Evolutionary conservation across 805 yeast species (phyloP), one percentile per base, ranked within the genome.

Genomic region (Debaryomyces tyrocola): DNA sequence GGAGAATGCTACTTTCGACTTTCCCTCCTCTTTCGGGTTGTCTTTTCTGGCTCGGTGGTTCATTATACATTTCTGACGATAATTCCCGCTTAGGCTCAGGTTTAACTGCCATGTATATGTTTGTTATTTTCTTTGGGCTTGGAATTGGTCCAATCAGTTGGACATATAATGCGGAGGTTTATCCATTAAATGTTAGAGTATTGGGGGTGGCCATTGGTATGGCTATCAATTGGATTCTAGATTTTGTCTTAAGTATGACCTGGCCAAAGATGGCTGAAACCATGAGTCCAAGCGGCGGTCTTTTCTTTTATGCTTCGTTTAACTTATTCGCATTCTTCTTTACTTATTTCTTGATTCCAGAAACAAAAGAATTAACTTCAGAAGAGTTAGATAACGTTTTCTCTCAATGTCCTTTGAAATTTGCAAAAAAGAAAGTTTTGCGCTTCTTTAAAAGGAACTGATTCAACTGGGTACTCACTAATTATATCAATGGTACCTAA

Each of bases 381-480:
- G 90, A 84, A 62, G 86, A 84, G 60, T 70, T 84, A 59, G 89
- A 84, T 58, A 79, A 79, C 36, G 84, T 84, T 17, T 84, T 84
- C 57, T 71, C 73, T 46, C 82, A 81, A 20, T 76, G 83, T 11
- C 53, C 75, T 37, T 41, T 64, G 49, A 65, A 73, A 40, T 84
- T 82, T 53, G 83, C 85, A 21, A 52, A 38, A 42, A 62, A 57
- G 54, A 62, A 62, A 36, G 10, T 4, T 24, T 24, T 6, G 27
- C 27, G 27, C 3, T 24, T 24, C 10, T 24, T 24, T 24, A 24
- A 24, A 24, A 6, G 10, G 10, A 9, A 24, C 27, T 24, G 10
- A 17, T 17, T 17, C 18, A 17, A 17, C 18, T 17, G 18, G 2
- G 18, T 17, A 17, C 18, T 17, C 18, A 17, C 18, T 2, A 17